These are phyloP conservation scores for Lachnellula willkommii DNA, from an alignment of 2,329 filamentous ascomycete genomes.

Conservation along the genomic window DNA sequence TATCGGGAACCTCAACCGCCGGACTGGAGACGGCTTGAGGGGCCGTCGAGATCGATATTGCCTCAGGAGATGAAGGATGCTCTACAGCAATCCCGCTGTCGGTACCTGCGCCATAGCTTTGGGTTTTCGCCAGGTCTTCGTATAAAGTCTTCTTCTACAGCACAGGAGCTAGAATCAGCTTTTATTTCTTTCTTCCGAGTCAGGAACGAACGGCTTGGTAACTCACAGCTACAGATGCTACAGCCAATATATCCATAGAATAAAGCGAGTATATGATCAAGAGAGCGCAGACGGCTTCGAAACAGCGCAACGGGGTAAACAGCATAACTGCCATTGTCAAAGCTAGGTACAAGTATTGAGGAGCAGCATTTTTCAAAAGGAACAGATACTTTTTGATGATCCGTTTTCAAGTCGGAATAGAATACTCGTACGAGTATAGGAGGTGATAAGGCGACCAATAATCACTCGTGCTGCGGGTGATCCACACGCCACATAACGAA, in stretches of 20 bases:
- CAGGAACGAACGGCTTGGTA: background rate
- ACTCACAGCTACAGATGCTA: background rate
- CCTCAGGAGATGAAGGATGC: background rate
- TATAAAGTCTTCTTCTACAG: too few species aligned
- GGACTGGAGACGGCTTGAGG: background rate
- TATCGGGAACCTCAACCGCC: background rate
- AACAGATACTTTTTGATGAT: background rate
- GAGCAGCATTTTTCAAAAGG: background rate
- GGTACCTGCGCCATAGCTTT: too few species aligned
- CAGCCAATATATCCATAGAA: background rate
- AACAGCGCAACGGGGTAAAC: background rate
- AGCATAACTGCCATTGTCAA: background rate
- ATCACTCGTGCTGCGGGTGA: background rate
- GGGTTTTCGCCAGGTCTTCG: too few species aligned
- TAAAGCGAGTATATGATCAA: background rate
- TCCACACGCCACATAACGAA: too few species aligned
- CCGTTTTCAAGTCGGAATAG: background rate
- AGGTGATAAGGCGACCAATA: too few species aligned
- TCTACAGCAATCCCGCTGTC: background rate
- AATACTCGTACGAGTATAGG: too few species aligned
- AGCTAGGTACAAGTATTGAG: background rate
- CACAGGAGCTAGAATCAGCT: background rate
- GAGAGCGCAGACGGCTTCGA: background rate
- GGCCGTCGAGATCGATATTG: background rate
- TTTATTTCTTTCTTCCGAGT: background rate